Conservation (phyloP, 2,329 filamentous ascomycete genomes). For the Nemania sp. region DNA sequence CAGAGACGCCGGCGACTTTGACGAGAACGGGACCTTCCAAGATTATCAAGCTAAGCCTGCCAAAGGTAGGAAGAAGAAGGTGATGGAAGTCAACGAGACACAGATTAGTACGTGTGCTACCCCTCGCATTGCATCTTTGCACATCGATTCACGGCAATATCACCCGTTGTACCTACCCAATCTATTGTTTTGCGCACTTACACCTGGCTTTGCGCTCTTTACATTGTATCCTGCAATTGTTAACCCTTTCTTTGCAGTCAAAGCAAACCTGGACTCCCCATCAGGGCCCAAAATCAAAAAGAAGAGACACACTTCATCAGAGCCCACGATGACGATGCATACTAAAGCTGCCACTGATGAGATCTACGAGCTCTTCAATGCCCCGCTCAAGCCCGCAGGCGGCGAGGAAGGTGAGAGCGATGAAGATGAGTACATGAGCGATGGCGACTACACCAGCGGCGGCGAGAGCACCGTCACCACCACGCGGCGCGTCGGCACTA, state of each 20-base stretch:
- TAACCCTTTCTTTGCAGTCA: constrained; percentile 62
- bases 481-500: constrained; percentile 64
- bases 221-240: constrained; percentile 13
- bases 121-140: background rate
- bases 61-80: constrained; percentile 71
- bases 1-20: constrained; percentile 51
- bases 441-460: constrained; percentile 80
- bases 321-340: constrained; percentile 98
- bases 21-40: constrained; percentile 62
- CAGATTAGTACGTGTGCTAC: constrained; percentile 73
- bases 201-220: background rate
- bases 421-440: constrained; percentile 70
- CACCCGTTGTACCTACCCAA: background rate
- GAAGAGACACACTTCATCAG: constrained; percentile 63
- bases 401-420: constrained; percentile 46
- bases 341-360: constrained; percentile 95
- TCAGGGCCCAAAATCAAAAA: constrained; percentile 81
- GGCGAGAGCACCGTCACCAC: constrained; percentile 84
- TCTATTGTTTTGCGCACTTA: background rate
- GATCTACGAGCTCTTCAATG: constrained; percentile 96
- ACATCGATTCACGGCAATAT: background rate
- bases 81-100: constrained; percentile 85
- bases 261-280: constrained; percentile 90
- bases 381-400: constrained; percentile 64
- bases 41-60: constrained; percentile 46